A percentile compares a stretch with the other conserved stretches of the same genome.
phyloP scores from a whole-genome alignment of 169 alveolate species.

The Eimeria maxima region DNA sequence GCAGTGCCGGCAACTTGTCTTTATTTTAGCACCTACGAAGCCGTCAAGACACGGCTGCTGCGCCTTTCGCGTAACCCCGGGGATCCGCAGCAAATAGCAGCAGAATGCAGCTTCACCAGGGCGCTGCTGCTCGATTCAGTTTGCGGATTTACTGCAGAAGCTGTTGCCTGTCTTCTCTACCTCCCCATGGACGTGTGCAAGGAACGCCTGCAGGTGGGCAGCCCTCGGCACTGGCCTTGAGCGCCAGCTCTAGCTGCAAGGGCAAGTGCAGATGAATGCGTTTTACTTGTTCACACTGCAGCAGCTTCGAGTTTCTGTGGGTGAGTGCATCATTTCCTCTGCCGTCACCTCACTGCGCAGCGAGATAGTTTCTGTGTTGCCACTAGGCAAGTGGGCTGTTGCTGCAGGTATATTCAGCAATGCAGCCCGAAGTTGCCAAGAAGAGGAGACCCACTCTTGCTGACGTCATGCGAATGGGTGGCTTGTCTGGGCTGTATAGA shows the following conservation, averaged over 20 bases:
- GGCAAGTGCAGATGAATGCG: background rate
- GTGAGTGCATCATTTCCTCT: no score
- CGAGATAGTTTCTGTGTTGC: no score
- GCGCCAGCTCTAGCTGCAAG: background rate
- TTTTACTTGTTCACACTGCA: background rate
- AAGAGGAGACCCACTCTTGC: background rate
- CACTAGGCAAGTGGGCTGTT: background rate
- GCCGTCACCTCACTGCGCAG: background rate
- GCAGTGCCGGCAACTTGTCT: constrained; percentile 83
- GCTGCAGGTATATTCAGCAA: constrained; percentile 62
- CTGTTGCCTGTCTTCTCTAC: constrained; percentile 82
- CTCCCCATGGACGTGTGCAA: constrained; percentile 87
- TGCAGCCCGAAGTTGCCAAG: background rate
- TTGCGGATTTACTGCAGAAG: constrained; percentile 84
- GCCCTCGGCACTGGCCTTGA: background rate
- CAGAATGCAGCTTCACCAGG: background rate
- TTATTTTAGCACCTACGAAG: constrained; percentile 81
- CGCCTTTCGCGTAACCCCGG: background rate
- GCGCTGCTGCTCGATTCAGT: constrained; percentile 75
- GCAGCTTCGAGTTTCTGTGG: background rate
- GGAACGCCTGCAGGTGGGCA: constrained; percentile 83
- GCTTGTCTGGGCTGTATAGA: constrained; percentile 66
- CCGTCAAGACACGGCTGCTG: constrained; percentile 46
- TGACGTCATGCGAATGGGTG: constrained; percentile 27
- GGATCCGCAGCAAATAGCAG: constrained; percentile 20